These are phyloP conservation scores for Aspergillus uvarum DNA, from an alignment of 2,329 filamentous ascomycete genomes.

Conservation along the genomic window DNA sequence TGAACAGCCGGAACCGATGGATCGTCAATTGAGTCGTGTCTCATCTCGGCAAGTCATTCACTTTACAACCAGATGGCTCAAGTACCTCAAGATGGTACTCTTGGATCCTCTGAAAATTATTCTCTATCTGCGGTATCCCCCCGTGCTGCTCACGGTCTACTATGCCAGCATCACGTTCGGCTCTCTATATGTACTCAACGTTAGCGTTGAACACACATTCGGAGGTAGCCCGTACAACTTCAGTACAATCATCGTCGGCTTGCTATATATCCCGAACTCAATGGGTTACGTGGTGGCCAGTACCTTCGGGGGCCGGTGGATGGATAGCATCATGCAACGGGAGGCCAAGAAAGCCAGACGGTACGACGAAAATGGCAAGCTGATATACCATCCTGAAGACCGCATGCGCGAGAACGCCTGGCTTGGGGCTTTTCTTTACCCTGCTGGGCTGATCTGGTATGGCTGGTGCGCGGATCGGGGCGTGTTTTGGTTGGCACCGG, in stretches of 20 bases:
- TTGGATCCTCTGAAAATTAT: slow-evolving; percentile 72
- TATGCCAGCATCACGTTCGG: slow-evolving; percentile 75
- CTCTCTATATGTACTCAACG: slow-evolving; percentile 73
- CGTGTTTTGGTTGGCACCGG: slow-evolving; percentile 61
- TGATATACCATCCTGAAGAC: slow-evolving; percentile 74
- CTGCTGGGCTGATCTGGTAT: slow-evolving; percentile 69
- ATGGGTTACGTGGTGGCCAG: slow-evolving; percentile 71
- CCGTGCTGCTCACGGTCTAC: slow-evolving; percentile 71
- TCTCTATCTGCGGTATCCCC: slow-evolving; percentile 69
- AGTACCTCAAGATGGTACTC: slow-evolving; percentile 60
- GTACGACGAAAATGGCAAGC: slow-evolving; percentile 64
- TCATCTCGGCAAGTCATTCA: slow-evolving; percentile 64
- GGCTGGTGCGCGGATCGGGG: slow-evolving; percentile 70
- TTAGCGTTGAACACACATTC: slow-evolving; percentile 72
- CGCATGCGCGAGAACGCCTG: slow-evolving; percentile 80
- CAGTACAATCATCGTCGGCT: slow-evolving; percentile 65
- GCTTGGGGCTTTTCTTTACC: slow-evolving; percentile 70
- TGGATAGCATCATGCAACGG: slow-evolving; percentile 76
- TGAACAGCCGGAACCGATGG: slow-evolving; percentile 22
- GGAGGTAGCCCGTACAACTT: slow-evolving; percentile 66
- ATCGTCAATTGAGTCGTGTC: slow-evolving; percentile 49
- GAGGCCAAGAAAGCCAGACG: slow-evolving; percentile 69
- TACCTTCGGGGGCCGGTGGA: slow-evolving; percentile 71
- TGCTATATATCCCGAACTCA: slow-evolving; percentile 74
- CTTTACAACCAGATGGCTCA: slow-evolving; percentile 54